phyloP scores from a whole-genome alignment of 345 rosid species.

The Erucastrum elatum region DNA sequence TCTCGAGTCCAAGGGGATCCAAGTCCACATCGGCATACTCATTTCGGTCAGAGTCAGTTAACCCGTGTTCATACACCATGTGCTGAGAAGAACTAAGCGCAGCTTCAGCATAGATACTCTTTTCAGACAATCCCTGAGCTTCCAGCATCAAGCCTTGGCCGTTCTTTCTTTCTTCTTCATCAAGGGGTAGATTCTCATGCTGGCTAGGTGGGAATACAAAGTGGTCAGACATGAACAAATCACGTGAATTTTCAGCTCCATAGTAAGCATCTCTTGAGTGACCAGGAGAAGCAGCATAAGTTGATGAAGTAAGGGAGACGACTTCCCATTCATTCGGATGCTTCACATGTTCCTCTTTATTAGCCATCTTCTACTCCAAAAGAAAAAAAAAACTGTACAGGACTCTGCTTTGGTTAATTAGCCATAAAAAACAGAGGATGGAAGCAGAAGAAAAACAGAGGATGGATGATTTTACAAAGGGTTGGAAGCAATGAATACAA shows the following conservation, averaged over 20 bases:
- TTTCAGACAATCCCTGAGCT: conserved; percentile 46
- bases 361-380: conserved; percentile 50
- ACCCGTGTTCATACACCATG: conserved; percentile 39
- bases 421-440: conserved; percentile 3
- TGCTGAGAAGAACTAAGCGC: conserved; percentile 27
- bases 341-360: conserved; percentile 40
- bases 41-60: conserved; percentile 37
- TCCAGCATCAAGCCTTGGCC: conserved; percentile 49
- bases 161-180: conserved; percentile 54
- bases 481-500: background rate
- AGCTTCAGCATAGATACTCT: conserved; percentile 42
- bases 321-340: conserved; percentile 84
- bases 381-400: conserved; percentile 1
- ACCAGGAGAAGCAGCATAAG: conserved; percentile 92
- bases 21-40: conserved; percentile 43
- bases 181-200: conserved; percentile 66
- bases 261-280: conserved; percentile 46
- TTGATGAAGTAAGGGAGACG: conserved; percentile 85
- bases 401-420: background rate
- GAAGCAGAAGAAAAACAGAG: too few relatives aligned
- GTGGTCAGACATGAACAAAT: conserved; percentile 75
- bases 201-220: conserved; percentile 72
- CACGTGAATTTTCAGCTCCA: conserved; percentile 62
- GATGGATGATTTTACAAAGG: background rate
- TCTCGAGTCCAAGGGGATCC: conserved; percentile 43